A percentile compares a stretch with the other conserved stretches of the same genome.
Evolutionary conservation across 768 basidiomycete species (phyloP).

Genomic region (Tubosaeta sp.): DNA sequence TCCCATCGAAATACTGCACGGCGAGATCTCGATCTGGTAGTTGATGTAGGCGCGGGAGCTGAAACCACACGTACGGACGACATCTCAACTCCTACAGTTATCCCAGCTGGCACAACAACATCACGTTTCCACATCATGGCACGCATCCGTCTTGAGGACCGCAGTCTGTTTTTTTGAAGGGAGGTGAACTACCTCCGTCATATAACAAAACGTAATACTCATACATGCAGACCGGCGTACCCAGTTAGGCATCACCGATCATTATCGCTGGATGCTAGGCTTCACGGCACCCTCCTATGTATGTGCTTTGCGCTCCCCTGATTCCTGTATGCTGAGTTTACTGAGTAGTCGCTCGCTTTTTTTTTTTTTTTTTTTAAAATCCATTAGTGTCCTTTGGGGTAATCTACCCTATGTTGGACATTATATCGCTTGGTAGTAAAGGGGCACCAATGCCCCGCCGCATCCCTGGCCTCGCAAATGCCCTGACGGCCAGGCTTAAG

Average conservation of each 20-base stretch:
- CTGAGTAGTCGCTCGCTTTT: constrained; percentile 25
- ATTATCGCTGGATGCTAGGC: constrained; percentile 46
- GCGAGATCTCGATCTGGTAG: constrained; percentile 31
- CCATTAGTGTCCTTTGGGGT: too few relatives aligned
- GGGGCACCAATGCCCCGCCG: too few relatives aligned
- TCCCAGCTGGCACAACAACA: constrained; percentile 17
- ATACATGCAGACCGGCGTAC: constrained; percentile 32
- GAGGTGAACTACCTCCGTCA: constrained; percentile 25
- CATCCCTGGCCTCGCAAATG: too few relatives aligned
- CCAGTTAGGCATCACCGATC: constrained; percentile 23
- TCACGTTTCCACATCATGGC: constrained; percentile 46
- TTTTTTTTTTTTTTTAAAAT: too few relatives aligned
- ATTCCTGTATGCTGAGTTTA: background rate
- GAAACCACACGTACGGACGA: background rate
- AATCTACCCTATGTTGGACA: too few relatives aligned
- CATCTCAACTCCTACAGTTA: background rate
- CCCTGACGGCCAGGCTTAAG: too few relatives aligned
- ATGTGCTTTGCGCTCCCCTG: constrained; percentile 15
- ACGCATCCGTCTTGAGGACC: constrained; percentile 40
- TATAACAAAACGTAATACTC: constrained; percentile 1
- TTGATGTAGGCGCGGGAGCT: constrained; percentile 4
- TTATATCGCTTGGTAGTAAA: too few relatives aligned
- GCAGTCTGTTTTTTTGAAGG: constrained; percentile 43
- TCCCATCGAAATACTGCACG: constrained; percentile 40
- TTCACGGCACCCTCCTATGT: constrained; percentile 48